A percentile compares a stretch with the other conserved stretches of the same genome.
These are phyloP conservation scores for Linderina pennispora DNA, from an alignment of 192 early-diverging fungal species.

Conservation along the genomic window DNA sequence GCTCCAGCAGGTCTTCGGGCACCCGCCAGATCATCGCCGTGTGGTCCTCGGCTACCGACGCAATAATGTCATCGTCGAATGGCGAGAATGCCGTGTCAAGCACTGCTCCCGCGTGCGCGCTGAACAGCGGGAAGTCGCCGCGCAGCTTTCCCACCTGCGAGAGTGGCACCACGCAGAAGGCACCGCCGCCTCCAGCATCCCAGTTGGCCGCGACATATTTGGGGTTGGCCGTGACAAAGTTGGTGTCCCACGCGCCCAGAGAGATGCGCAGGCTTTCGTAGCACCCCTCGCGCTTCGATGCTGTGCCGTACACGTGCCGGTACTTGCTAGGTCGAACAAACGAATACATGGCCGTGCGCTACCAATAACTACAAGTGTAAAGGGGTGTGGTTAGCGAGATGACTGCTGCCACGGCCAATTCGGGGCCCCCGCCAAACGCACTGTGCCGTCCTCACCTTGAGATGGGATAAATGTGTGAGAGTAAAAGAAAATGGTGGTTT, in stretches of 20 bases:
- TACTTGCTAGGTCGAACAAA: constrained; percentile 81
- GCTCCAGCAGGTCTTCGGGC: constrained; percentile 67
- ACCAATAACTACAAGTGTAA: no score
- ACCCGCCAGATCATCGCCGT: constrained; percentile 96
- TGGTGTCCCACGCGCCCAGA: constrained; percentile 94
- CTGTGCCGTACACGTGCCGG: constrained; percentile 92
- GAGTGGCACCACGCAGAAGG: constrained; percentile 91
- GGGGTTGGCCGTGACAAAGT: constrained; percentile 92
- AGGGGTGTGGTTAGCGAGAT: no score
- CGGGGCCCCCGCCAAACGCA: no score
- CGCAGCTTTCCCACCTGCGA: constrained; percentile 70
- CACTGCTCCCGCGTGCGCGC: constrained; percentile 89
- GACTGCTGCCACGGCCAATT: no score
- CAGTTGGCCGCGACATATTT: constrained; percentile 76
- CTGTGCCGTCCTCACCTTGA: no score
- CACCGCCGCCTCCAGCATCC: constrained; percentile 83
- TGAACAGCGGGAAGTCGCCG: constrained; percentile 83
- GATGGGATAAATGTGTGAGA: no score
- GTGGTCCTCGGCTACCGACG: constrained; percentile 75
- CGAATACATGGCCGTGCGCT: constrained; percentile 52
- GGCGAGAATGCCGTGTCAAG: constrained; percentile 97
- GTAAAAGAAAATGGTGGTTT: no score
- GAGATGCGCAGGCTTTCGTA: constrained; percentile 93
- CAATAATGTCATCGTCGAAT: constrained; percentile 96
- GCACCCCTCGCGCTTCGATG: constrained; percentile 81